A percentile compares a stretch with the other conserved stretches of the same genome.
These are phyloP conservation scores for Pelargonium fulgidum DNA, from an alignment of 441 rosid species.

Conservation along the genomic window DNA sequence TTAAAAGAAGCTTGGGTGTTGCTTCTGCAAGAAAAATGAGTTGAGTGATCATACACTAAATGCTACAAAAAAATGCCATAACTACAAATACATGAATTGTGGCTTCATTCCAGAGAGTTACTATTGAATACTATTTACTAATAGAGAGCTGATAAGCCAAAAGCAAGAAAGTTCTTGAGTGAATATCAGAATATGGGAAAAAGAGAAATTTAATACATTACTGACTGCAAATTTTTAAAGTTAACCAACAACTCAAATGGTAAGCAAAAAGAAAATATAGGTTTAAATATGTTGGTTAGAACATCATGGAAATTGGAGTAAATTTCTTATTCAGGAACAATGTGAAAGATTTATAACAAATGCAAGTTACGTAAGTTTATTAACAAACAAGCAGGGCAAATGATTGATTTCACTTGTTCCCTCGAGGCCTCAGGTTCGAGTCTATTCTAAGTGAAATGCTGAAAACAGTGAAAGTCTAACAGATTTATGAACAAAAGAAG, in stretches of 20 bases:
- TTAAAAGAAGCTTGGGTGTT: slow-evolving; percentile 27
- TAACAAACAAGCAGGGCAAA: no score
- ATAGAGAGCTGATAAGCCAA: not conserved
- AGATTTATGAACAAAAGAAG: not conserved
- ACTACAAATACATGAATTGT: not conserved
- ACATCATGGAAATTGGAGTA: not conserved
- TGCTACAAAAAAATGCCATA: not conserved
- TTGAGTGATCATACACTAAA: not conserved
- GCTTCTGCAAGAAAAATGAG: slow-evolving; percentile 30
- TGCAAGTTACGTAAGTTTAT: not conserved
- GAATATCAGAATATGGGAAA: not conserved
- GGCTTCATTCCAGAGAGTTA: slow-evolving; percentile 1
- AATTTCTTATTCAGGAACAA: not conserved
- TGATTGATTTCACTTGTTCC: no score
- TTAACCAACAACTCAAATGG: not conserved
- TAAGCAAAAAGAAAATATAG: not conserved
- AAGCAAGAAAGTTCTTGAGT: not conserved
- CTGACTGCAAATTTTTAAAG: not conserved
- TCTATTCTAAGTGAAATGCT: not conserved
- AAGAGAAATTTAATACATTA: not conserved
- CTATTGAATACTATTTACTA: not conserved
- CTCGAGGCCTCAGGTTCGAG: no score
- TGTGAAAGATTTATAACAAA: not conserved
- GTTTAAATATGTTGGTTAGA: not conserved
- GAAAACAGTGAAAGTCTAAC: not conserved